Percentiles rank a stretch among this genome's conserved stretches.
Conservation (phyloP, 257 asterid genomes). For the Lavandula angustifolia region DNA sequence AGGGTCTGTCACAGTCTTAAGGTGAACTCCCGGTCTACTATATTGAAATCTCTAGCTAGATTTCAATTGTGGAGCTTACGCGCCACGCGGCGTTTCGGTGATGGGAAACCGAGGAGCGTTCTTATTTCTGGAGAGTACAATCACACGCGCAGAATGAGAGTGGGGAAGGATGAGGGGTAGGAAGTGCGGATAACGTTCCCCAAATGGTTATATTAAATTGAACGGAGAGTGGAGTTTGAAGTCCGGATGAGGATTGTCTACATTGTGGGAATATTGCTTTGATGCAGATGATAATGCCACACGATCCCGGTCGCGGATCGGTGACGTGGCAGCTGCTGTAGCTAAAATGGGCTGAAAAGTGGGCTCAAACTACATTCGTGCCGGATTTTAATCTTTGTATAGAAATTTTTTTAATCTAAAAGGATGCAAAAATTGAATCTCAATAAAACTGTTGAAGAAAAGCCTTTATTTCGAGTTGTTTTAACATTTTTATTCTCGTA, state of each 20-base stretch:
- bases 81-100: not conserved
- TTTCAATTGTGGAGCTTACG: not conserved
- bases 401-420: too few relatives aligned
- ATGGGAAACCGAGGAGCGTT: not conserved
- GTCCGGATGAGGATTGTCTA: constrained; percentile 43
- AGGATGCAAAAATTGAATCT: too few relatives aligned
- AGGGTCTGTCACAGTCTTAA: constrained; percentile 29
- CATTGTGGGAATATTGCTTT: constrained; percentile 24
- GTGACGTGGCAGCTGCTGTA: not conserved
- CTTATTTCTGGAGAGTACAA: not conserved
- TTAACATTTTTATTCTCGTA: not conserved
- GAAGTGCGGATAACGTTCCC: constrained; percentile 54
- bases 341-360: too few relatives aligned
- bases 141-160: not conserved
- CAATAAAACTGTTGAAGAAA: not conserved
- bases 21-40: constrained; percentile 31
- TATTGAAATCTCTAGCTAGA: constrained; percentile 19
- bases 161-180: not conserved
- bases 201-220: constrained; percentile 43
- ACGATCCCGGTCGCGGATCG: constrained; percentile 29
- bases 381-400: not conserved
- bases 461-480: too few relatives aligned
- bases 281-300: constrained; percentile 23
- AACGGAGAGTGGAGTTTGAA: constrained; percentile 40
- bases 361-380: too few relatives aligned